Conservation (phyloP, 2,329 filamentous ascomycete genomes). For the Neonectria sp. region DNA sequence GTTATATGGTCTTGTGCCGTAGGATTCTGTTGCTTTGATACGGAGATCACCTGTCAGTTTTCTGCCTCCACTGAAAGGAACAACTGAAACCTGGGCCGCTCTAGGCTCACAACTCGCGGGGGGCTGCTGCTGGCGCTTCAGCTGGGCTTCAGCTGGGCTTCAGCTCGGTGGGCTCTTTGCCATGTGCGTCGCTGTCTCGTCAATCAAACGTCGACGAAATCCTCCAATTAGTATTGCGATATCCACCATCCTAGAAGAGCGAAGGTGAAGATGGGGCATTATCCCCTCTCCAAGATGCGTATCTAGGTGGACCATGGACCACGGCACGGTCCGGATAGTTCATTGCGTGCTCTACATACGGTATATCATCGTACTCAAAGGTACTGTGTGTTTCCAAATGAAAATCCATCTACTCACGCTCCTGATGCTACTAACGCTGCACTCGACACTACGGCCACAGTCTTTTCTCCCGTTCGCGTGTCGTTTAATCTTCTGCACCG, state of each 20-base stretch:
- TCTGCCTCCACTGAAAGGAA: not conserved
- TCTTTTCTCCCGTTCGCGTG: not conserved
- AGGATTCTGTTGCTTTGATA: not conserved
- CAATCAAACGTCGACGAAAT: constrained; percentile 10
- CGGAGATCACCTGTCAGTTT: constrained; percentile 10
- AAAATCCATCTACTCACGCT: not conserved
- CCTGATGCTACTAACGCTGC: not conserved
- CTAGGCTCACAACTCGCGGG: constrained; percentile 11
- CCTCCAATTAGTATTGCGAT: not conserved
- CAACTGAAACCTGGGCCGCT: constrained; percentile 15
- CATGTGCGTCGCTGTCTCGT: not conserved
- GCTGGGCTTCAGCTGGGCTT: constrained; percentile 25
- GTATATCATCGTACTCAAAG: not conserved
- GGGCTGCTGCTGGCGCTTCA: constrained; percentile 7
- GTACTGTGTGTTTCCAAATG: not conserved
- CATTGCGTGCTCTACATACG: not conserved
- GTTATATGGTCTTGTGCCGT: constrained; percentile 21
- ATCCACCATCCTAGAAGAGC: not conserved
- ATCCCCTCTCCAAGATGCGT: constrained; percentile 17
- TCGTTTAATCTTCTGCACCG: constrained; percentile 12
- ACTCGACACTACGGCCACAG: not conserved
- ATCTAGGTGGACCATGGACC: not conserved
- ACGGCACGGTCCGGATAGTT: too few species aligned
- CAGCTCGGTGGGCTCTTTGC: constrained; percentile 19
- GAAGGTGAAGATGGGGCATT: too few species aligned